Conservation (phyloP, 306 rosid species). For the Medicago ruthenica region DNA sequence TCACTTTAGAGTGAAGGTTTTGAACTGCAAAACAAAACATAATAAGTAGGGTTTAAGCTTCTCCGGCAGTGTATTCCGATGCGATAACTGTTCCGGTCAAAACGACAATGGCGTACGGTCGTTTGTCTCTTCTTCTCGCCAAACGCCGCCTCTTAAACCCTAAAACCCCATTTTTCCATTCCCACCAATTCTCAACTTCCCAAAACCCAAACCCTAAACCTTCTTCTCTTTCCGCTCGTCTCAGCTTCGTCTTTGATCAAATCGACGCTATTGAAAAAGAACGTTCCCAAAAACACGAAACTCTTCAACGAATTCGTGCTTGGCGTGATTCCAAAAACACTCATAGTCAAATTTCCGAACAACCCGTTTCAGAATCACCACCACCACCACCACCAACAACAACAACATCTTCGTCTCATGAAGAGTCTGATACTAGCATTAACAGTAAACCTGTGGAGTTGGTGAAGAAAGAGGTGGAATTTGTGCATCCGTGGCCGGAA, state of each 20-base stretch:
- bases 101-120: conserved; percentile 62
- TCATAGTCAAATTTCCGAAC: conserved; percentile 28
- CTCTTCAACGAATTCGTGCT: conserved; percentile 83
- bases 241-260: conserved; percentile 92
- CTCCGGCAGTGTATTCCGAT: neutral
- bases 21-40: too few relatives aligned
- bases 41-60: conserved; percentile 16
- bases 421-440: neutral
- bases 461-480: conserved; percentile 57
- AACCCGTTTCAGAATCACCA: conserved; percentile 19
- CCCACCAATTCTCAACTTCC: conserved; percentile 52
- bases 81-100: conserved; percentile 6
- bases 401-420: neutral
- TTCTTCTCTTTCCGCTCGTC: conserved; percentile 77
- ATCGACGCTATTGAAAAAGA: conserved; percentile 88
- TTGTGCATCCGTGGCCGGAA: conserved; percentile 98
- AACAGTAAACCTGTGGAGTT: neutral
- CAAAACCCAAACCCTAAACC: conserved; percentile 56
- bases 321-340: conserved; percentile 77
- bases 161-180: conserved; percentile 37
- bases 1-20: too few relatives aligned
- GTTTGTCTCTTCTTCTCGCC: conserved; percentile 66
- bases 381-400: neutral
- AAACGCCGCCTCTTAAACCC: conserved; percentile 58
- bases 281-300: conserved; percentile 80